phyloP scores from a whole-genome alignment of 2,329 filamentous ascomycete genomes.

The Aaosphaeria pasadenensis region DNA sequence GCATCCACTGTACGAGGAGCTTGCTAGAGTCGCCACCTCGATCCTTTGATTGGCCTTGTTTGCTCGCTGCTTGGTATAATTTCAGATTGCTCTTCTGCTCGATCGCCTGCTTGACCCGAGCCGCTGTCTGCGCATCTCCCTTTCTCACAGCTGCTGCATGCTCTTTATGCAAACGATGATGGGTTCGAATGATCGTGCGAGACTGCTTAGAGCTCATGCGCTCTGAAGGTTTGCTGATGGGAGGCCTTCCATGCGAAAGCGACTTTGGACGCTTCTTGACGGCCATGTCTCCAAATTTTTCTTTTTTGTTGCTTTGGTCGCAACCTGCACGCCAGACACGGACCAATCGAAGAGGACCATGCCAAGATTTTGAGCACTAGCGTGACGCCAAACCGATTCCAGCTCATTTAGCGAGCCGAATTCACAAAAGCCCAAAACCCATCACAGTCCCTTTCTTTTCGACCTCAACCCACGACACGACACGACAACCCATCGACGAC shows the following conservation, averaged over 20 bases:
- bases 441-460: constrained; percentile 15
- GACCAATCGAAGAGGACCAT: too few species aligned
- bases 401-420: constrained; percentile 8
- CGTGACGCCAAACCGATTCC: constrained; percentile 13
- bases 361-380: neutral
- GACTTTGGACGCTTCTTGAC: constrained; percentile 31
- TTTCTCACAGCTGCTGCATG: constrained; percentile 50
- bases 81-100: constrained; percentile 57
- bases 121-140: constrained; percentile 39
- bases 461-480: constrained; percentile 27
- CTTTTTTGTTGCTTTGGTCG: too few species aligned
- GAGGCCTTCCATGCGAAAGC: constrained; percentile 34
- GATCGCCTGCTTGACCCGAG: constrained; percentile 49
- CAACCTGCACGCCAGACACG: too few species aligned
- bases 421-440: constrained; percentile 1
- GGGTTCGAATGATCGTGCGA: constrained; percentile 56
- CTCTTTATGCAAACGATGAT: constrained; percentile 59
- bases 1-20: constrained; percentile 59
- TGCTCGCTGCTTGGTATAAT: constrained; percentile 61
- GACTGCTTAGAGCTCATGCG: constrained; percentile 56
- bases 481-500: constrained; percentile 27
- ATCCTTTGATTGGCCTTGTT: constrained; percentile 57
- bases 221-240: constrained; percentile 23
- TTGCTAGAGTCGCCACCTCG: constrained; percentile 64
- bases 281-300: constrained; percentile 17